These are phyloP conservation scores for Hortiboletus flavorubellus DNA, from an alignment of 768 basidiomycete genomes.

Conservation along the genomic window DNA sequence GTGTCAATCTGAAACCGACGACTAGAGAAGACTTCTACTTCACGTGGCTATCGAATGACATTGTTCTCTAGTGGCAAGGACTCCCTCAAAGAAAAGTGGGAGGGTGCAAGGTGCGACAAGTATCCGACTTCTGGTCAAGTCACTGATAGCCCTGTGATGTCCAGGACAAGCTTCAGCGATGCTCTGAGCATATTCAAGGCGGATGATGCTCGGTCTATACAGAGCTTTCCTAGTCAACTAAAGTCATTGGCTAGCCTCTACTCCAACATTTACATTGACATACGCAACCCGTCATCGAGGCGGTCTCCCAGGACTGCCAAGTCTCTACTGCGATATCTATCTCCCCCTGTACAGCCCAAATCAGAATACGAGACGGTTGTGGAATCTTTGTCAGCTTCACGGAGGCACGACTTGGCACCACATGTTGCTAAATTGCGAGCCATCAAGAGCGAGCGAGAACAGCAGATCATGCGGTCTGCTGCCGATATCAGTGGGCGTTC, in stretches of 20 bases:
- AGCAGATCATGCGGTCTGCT: constrained; percentile 74
- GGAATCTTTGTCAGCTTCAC: constrained; percentile 47
- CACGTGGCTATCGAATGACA: constrained; percentile 82
- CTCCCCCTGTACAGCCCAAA: constrained; percentile 19
- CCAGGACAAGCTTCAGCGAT: constrained; percentile 65
- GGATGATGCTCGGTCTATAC: constrained; percentile 64
- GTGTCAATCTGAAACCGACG: neutral
- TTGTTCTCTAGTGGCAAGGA: constrained; percentile 80
- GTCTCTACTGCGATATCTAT: constrained; percentile 54
- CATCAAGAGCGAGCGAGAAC: constrained; percentile 79
- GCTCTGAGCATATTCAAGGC: constrained; percentile 69
- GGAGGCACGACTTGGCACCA: constrained; percentile 53
- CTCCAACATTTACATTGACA: constrained; percentile 52
- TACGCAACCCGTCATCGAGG: constrained; percentile 38
- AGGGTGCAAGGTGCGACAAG: constrained; percentile 64
- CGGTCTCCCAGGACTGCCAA: constrained; percentile 43
- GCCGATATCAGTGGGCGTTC: constrained; percentile 86
- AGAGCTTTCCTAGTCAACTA: constrained; percentile 55
- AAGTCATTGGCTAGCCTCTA: constrained; percentile 49
- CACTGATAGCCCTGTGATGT: constrained; percentile 1
- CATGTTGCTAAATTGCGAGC: constrained; percentile 69
- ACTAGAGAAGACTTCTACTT: constrained; percentile 64
- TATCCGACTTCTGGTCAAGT: neutral
- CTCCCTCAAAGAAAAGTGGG: constrained; percentile 82
- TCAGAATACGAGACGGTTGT: constrained; percentile 55